Evolutionary conservation across 352 stramenopile genomes (phyloP), one percentile per base, ranked within the genome.

Genomic region (Globisporangium nunn): DNA sequence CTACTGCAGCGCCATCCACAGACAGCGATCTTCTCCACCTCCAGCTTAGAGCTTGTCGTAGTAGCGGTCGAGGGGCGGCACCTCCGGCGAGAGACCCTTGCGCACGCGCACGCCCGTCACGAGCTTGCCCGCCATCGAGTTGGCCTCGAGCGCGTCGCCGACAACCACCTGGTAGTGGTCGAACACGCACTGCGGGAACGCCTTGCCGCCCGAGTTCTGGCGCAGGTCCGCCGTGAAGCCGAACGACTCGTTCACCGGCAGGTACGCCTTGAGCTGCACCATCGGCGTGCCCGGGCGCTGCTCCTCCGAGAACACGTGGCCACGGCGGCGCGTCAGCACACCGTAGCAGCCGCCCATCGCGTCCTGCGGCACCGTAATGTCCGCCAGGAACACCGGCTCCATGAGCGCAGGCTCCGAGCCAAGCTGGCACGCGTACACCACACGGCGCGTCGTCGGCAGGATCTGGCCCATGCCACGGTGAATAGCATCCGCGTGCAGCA

Each of bases 381-480:
- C 98, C 58, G 91, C 97, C 47, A 99, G 77, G 91, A 98, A 99
- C 54, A 99, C 81, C 14, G 97, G 97, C 81, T 99, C 97, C 75
- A 99, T 92, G 51, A 99, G 73, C 66, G 90, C 88, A 33, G 97
- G 97, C 54, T 86, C 72, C 51, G 93, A 94, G 50, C 93, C 95
- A 53, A 99, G 81, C 74, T 99, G 93, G 56, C 88, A 97, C 58
- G 97, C 93, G 78, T 98, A 99, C 74, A 97, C 95, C 17, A 99
- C 97, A 87, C 97, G 95, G 76, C 97, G 93, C 44, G 96, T 87
- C 50, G 97, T 99, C 68, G 97, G 97, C 88, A 99, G 97, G 85
- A 99, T 99, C 85, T 99, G 97, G 71, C 97, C 97, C 95, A 99
- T 99, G 87, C 97, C 97, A 96, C 97, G 95, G 79, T 99, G 97